A percentile compares a stretch with the other conserved stretches of the same genome.
Evolutionary conservation across 768 basidiomycete genomes (phyloP).

Genomic region (Suillus plorans): DNA sequence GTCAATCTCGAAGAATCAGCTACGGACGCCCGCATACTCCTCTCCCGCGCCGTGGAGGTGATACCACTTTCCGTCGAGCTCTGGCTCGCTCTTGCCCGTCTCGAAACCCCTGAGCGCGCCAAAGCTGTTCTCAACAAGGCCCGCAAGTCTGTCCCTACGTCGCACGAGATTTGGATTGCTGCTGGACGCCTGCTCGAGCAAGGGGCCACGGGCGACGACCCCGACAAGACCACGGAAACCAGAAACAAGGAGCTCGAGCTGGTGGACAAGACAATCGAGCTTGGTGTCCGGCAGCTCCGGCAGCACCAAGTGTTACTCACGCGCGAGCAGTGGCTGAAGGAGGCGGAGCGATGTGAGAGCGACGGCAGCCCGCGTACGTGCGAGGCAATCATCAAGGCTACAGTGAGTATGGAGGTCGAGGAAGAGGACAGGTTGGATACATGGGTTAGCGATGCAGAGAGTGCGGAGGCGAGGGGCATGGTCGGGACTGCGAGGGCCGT

Average conservation of each 20-base stretch:
- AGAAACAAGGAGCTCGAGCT: slow-evolving; percentile 63
- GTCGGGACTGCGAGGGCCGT: slow-evolving; percentile 86
- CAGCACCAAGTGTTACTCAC: slow-evolving; percentile 81
- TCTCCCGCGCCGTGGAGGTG: slow-evolving; percentile 94
- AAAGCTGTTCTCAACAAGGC: slow-evolving; percentile 96
- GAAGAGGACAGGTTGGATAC: slow-evolving; percentile 90
- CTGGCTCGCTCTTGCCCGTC: slow-evolving; percentile 96
- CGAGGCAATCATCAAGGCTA: slow-evolving; percentile 94
- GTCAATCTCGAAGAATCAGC: slow-evolving; percentile 93
- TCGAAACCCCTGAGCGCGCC: slow-evolving; percentile 90
- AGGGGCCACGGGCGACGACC: slow-evolving; percentile 48
- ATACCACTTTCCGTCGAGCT: slow-evolving; percentile 95
- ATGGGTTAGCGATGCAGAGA: slow-evolving; percentile 91
- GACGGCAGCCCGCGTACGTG: slow-evolving; percentile 86
- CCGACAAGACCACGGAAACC: slow-evolving; percentile 49
- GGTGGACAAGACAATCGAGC: slow-evolving; percentile 89
- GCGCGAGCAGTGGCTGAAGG: slow-evolving; percentile 94
- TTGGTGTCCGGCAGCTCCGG: slow-evolving; percentile 74
- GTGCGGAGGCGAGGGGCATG: slow-evolving; percentile 68
- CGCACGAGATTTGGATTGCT: slow-evolving; percentile 99
- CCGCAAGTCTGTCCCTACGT: slow-evolving; percentile 89
- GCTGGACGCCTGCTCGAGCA: slow-evolving; percentile 92
- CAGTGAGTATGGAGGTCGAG: slow-evolving; percentile 89
- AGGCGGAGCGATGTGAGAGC: slow-evolving; percentile 87
- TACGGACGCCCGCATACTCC: slow-evolving; percentile 86